A percentile compares a stretch with the other conserved stretches of the same genome.
Evolutionary conservation across 1,284 basidiomycete species (phyloP).

Genomic region (Athelia sp.): DNA sequence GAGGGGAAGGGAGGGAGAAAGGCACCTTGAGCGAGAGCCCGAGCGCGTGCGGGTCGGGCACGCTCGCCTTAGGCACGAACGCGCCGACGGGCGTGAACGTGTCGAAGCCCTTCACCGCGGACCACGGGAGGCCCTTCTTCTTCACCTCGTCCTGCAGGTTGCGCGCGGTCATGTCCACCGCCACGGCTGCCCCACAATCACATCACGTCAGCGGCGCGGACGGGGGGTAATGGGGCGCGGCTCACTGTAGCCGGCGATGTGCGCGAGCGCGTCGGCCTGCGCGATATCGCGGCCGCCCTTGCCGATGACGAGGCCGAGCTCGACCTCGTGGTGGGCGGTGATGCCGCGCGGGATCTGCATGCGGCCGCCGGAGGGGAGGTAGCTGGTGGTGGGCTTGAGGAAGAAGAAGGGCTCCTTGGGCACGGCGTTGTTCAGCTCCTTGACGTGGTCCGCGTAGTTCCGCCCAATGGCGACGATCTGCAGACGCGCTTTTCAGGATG

Average conservation of each 20-base stretch:
- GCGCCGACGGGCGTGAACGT: slow-evolving; percentile 81
- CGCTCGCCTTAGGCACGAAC: slow-evolving; percentile 75
- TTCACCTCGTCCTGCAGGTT: slow-evolving; percentile 95
- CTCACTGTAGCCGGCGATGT: slow-evolving; percentile 91
- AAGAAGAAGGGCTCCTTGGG: slow-evolving; percentile 99
- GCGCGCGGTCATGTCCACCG: slow-evolving; percentile 93
- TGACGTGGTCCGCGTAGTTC: slow-evolving; percentile 83
- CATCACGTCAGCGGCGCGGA: neutral
- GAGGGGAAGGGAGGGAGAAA: slow-evolving; percentile 6
- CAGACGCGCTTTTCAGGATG: neutral
- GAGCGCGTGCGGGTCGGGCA: slow-evolving; percentile 75
- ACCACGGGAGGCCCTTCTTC: slow-evolving; percentile 92
- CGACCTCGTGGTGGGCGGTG: slow-evolving; percentile 91
- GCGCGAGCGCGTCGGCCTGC: slow-evolving; percentile 62
- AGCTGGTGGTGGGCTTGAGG: slow-evolving; percentile 93
- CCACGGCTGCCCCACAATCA: slow-evolving; percentile 66
- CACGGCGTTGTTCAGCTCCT: slow-evolving; percentile 86
- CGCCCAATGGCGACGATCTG: slow-evolving; percentile 90
- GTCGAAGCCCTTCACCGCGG: slow-evolving; percentile 87
- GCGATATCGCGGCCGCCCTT: slow-evolving; percentile 80
- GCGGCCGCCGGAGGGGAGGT: slow-evolving; percentile 70
- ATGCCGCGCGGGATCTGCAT: slow-evolving; percentile 88
- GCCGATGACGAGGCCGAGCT: slow-evolving; percentile 95
- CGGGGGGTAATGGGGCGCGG: slow-evolving; percentile 4
- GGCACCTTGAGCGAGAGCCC: slow-evolving; percentile 77